These are phyloP conservation scores for Chytriomyces hyalinus DNA, from an alignment of 192 early-diverging fungal genomes.

Conservation along the genomic window DNA sequence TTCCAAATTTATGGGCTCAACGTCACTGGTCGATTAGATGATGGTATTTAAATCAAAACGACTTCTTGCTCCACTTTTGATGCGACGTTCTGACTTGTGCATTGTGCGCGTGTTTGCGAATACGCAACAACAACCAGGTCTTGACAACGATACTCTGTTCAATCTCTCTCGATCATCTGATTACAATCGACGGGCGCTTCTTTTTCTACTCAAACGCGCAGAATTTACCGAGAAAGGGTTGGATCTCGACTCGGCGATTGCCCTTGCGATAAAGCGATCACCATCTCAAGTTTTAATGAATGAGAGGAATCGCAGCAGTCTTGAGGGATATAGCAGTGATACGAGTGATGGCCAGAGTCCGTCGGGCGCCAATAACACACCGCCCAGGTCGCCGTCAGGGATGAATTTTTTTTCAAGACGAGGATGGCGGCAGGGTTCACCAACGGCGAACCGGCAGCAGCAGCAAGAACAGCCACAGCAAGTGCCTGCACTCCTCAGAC, in stretches of 20 bases:
- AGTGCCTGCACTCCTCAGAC: too few species aligned
- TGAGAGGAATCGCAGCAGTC: neutral
- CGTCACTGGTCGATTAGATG: neutral
- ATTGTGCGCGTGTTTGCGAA: neutral
- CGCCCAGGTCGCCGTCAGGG: neutral
- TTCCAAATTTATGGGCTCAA: neutral
- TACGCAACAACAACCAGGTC: neutral
- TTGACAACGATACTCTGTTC: conserved; percentile 13
- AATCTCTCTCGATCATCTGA: conserved; percentile 4
- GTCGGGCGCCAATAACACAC: neutral
- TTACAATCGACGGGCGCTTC: neutral
- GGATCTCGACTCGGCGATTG: neutral
- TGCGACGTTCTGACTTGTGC: neutral
- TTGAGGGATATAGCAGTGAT: neutral
- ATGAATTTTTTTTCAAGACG: neutral
- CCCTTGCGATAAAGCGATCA: neutral
- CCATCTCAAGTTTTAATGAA: conserved; percentile 2
- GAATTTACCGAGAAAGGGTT: neutral
- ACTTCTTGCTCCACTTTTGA: neutral
- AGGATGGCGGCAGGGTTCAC: neutral
- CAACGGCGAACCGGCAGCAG: neutral
- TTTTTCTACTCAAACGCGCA: neutral
- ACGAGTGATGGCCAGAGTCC: neutral
- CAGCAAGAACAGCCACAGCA: neutral
- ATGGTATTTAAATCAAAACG: neutral